phyloP scores from a whole-genome alignment of 1,284 basidiomycete species.

The Marasmius fiardii region DNA sequence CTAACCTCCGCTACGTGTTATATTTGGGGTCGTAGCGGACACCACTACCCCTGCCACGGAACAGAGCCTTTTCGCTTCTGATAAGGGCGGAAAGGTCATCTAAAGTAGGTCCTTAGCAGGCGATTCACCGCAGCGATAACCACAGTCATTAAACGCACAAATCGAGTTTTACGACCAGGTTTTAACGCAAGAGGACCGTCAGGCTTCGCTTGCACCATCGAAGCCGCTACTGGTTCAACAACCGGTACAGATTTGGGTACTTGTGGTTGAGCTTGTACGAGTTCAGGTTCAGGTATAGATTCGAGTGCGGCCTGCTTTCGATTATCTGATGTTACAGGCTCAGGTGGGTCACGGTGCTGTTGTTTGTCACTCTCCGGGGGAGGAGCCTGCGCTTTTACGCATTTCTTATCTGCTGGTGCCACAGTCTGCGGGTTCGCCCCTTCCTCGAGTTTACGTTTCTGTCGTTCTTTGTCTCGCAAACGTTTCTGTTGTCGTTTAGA shows the following conservation, averaged over 20 bases:
- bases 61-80: not conserved
- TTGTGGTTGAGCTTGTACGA: no score
- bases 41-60: slow-evolving; percentile 6
- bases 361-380: not conserved
- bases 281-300: no score
- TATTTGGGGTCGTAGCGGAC: not conserved
- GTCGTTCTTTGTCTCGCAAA: no score
- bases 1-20: slow-evolving; percentile 21
- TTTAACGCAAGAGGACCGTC: slow-evolving; percentile 1
- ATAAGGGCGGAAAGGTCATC: not conserved
- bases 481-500: no score
- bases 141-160: slow-evolving; percentile 1
- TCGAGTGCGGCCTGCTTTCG: slow-evolving; percentile 5
- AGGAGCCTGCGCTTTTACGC: no score
- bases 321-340: slow-evolving; percentile 14
- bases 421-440: no score
- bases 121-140: not conserved
- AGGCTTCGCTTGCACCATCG: not conserved
- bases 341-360: not conserved
- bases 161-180: slow-evolving; percentile 3
- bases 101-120: not conserved
- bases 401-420: no score
- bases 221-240: not conserved
- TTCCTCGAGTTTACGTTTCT: no score
- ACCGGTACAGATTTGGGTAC: not conserved